Percentiles rank a stretch among this genome's conserved stretches.
Conservation (phyloP, 129 eudicot species). For the Pulicaria dysenterica region DNA sequence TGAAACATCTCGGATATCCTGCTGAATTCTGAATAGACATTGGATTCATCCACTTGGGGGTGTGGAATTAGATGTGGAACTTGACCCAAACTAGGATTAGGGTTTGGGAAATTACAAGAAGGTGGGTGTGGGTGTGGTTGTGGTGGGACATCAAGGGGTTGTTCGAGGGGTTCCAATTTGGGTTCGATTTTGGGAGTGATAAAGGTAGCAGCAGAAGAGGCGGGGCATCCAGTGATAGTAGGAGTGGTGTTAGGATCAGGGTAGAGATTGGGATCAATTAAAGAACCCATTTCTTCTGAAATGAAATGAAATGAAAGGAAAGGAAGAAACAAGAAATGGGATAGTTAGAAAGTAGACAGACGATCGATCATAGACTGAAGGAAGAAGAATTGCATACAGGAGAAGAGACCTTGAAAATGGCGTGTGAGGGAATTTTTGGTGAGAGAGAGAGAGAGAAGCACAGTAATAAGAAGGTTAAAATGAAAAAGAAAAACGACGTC, state of each 20-base stretch:
- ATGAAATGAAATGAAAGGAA: neutral
- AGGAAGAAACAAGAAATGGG: constrained; percentile 2
- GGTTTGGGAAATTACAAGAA: neutral
- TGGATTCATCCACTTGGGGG: constrained; percentile 14
- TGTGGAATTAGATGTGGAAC: neutral
- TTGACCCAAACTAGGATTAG: constrained; percentile 30
- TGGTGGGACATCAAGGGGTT: constrained; percentile 21
- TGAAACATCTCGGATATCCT: constrained; percentile 58
- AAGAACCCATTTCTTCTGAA: constrained; percentile 42
- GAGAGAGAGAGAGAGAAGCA: neutral
- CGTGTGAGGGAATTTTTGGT: neutral
- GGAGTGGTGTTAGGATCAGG: constrained; percentile 37
- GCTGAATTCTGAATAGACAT: constrained; percentile 43
- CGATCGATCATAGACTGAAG: neutral
- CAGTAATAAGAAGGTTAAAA: neutral
- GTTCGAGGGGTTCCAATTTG: constrained; percentile 47
- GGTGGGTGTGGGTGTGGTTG: neutral
- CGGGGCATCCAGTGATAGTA: neutral
- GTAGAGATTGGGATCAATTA: constrained; percentile 51
- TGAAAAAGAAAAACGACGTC: neutral
- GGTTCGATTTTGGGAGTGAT: constrained; percentile 59
- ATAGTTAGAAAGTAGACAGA: neutral
- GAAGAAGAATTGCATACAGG: neutral
- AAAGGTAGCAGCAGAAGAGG: constrained; percentile 5
- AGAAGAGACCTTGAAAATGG: neutral